These are phyloP conservation scores for Metschnikowia hibisci DNA, from an alignment of 805 yeast genomes.

Conservation along the genomic window DNA sequence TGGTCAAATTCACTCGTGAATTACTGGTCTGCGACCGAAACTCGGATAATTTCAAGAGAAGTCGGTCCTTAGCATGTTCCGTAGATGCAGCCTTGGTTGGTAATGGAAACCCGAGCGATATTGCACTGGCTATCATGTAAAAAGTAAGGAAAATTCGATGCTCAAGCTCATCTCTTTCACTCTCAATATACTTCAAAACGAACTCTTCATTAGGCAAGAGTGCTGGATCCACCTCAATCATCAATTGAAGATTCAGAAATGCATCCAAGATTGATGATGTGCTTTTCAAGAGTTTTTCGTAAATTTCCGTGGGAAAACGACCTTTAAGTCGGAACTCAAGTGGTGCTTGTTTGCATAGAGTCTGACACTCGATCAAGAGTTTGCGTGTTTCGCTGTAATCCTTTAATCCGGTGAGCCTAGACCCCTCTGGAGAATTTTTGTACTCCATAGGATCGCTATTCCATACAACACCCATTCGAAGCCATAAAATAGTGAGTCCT, in stretches of 20 bases:
- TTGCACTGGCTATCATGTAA: constrained; percentile 74
- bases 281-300: constrained; percentile 45
- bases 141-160: constrained; percentile 70
- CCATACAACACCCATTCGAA: constrained; percentile 79
- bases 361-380: constrained; percentile 57
- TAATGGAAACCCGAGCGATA: constrained; percentile 70
- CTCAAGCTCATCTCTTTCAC: constrained; percentile 66
- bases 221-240: constrained; percentile 59
- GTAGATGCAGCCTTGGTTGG: constrained; percentile 77
- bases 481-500: constrained; percentile 68
- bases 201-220: constrained; percentile 50
- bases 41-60: constrained; percentile 61
- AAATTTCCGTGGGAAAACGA: constrained; percentile 53
- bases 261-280: constrained; percentile 71
- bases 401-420: constrained; percentile 37
- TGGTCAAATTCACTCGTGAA: constrained; percentile 37
- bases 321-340: constrained; percentile 75
- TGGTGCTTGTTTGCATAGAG: constrained; percentile 65
- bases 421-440: constrained; percentile 20
- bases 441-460: constrained; percentile 64
- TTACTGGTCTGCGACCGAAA: constrained; percentile 36
- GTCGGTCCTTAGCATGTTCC: constrained; percentile 65
- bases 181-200: constrained; percentile 50
- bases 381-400: constrained; percentile 47
- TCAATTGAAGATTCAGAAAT: constrained; percentile 65